Base-by-base conservation (phyloP, 1,284 basidiomycete genomes). In the Cryptococcus hybrid region DNA sequence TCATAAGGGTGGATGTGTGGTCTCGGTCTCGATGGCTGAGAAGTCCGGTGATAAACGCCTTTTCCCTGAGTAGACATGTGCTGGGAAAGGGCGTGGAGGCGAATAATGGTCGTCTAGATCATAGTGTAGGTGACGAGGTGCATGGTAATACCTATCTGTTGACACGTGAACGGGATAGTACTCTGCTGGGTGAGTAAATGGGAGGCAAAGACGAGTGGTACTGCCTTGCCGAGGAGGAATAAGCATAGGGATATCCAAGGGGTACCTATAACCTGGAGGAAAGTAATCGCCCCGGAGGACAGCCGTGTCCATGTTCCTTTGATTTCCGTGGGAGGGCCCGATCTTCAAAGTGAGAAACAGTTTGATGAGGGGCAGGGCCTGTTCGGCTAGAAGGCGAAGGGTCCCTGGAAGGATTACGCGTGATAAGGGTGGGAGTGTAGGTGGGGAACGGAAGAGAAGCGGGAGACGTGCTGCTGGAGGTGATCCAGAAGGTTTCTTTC, bases 1-100 rank as follows among this genome's bases (percentile, higher is more conserved):
- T 57, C 61, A 48, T 61, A 65, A 13, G 64, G 64, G 34, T 63
- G 64, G 7, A 61, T 58, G 3, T 38, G 40, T 13, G 63, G 51
- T 45, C 54, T 54, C n/a, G 64, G 61, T 47, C 64, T 40, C 24
- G 63, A 30, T 62, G 63, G 7, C 59, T 24, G 15, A 43, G 52
- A 40, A 12, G 47, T 38, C 8, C 12, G 7, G 42, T 42, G 18
- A 15, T 8, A n/a, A 47, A 43, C 30, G 12, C 24, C 46, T 35
- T 30, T 47, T 15, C 24, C 15, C 12, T 9, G 49, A 18, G 39
- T 51, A 42, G 6, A 40, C n/a, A 39, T 51, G 36, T 7, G 49
- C 15, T 13, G 48, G 48, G 38, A n/a, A 34, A 50, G 48, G 57
- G 35, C 38, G 37, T 11, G 9, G 58, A 18, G 37, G 51, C 24